phyloP scores from a whole-genome alignment of 768 basidiomycete species.

The Suillus cothurnatus region DNA sequence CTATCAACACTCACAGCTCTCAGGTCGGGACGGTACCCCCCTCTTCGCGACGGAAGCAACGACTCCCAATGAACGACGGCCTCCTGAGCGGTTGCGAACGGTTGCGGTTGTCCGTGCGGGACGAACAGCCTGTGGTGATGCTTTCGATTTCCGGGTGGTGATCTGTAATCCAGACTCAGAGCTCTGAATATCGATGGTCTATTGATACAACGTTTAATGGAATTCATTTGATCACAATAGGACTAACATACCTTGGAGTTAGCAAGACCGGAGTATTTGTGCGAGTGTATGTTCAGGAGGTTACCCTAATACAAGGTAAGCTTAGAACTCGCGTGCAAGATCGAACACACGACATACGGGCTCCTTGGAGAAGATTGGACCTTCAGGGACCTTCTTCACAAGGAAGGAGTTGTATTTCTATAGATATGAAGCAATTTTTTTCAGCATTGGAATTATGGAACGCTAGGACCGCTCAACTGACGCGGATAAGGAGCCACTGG shows the following conservation, averaged over 20 bases:
- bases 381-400: conserved; percentile 74
- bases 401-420: conserved; percentile 86
- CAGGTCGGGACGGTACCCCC: conserved; percentile 79
- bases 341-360: conserved; percentile 50
- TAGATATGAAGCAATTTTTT: conserved; percentile 5
- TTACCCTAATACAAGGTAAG: conserved; percentile 60
- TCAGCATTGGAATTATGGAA: neutral
- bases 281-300: conserved; percentile 85
- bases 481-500: conserved; percentile 91
- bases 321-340: conserved; percentile 8
- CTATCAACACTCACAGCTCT: conserved; percentile 58
- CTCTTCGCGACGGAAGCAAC: conserved; percentile 59
- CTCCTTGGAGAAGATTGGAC: conserved; percentile 84
- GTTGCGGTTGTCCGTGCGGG: conserved; percentile 48
- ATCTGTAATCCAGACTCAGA: conserved; percentile 59
- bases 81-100: conserved; percentile 70
- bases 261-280: conserved; percentile 88
- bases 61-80: conserved; percentile 70
- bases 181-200: conserved; percentile 71
- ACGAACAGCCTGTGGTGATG: conserved; percentile 52
- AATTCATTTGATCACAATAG: neutral
- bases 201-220: conserved; percentile 9
- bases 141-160: conserved; percentile 65
- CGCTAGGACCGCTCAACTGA: conserved; percentile 41
- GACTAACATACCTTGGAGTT: conserved; percentile 67